Conservation (phyloP, 805 yeast species). For the Candida ulmi region DNA sequence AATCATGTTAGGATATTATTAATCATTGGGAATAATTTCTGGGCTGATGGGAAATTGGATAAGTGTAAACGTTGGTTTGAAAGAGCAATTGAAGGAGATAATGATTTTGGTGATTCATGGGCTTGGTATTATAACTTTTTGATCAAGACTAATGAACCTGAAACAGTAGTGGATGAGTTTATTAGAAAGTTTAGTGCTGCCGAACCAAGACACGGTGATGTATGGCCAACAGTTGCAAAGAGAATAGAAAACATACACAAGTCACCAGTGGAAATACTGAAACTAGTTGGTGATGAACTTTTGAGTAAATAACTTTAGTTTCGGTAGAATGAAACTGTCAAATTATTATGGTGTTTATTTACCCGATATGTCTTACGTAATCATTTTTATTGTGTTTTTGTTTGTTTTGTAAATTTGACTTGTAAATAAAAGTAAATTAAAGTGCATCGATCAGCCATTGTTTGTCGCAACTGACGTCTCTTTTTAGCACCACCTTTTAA, state of each 20-base stretch:
- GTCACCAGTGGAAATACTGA: constrained; percentile 34
- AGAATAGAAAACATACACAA: constrained; percentile 39
- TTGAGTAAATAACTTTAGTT: background rate
- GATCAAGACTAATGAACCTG: constrained; percentile 25
- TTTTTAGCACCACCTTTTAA: no score
- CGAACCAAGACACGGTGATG: constrained; percentile 56
- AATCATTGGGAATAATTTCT: constrained; percentile 63
- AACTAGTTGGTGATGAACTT: constrained; percentile 10
- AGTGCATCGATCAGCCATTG: no score
- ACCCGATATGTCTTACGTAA: no score
- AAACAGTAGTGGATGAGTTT: constrained; percentile 32
- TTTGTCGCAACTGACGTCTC: no score
- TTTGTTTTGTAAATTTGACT: no score
- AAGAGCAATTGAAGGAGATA: constrained; percentile 51
- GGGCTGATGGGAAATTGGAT: constrained; percentile 54
- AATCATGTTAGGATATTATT: constrained; percentile 54
- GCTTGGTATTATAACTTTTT: constrained; percentile 52
- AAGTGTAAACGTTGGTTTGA: constrained; percentile 74
- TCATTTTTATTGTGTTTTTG: no score
- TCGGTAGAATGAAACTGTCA: background rate
- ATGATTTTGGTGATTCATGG: constrained; percentile 73
- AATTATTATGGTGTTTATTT: no score
- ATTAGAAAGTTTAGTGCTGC: constrained; percentile 32
- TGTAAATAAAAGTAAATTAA: no score
- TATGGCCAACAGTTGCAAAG: constrained; percentile 53